These are phyloP conservation scores for Penicillium decumbens DNA, from an alignment of 2,329 filamentous ascomycete genomes.

Conservation along the genomic window DNA sequence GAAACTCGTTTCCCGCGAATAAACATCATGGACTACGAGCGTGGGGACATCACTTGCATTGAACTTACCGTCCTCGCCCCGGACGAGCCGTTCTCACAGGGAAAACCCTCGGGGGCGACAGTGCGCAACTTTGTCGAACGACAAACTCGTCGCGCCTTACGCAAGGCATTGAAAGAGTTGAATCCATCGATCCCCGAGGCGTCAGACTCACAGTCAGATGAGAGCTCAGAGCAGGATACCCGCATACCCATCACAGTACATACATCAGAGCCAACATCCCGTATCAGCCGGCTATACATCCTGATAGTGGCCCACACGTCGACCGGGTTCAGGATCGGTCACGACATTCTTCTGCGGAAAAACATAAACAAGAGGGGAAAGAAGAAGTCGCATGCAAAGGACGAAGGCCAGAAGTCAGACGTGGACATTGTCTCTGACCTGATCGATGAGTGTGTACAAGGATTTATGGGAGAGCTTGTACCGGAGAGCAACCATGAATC, in stretches of 20 bases:
- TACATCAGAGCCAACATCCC: slow-evolving; percentile 42
- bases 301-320: slow-evolving; percentile 52
- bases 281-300: slow-evolving; percentile 49
- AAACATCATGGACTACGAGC: slow-evolving; percentile 26
- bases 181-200: slow-evolving; percentile 14
- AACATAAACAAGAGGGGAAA: slow-evolving; percentile 1
- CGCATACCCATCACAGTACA: slow-evolving; percentile 25
- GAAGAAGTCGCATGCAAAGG: slow-evolving; percentile 1
- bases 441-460: slow-evolving; percentile 42
- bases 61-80: slow-evolving; percentile 40
- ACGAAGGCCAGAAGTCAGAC: neutral
- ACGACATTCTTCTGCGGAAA: slow-evolving; percentile 48
- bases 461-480: slow-evolving; percentile 45
- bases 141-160: slow-evolving; percentile 15
- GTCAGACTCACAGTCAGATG: neutral
- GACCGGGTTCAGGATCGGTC: slow-evolving; percentile 47
- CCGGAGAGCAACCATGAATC: neutral
- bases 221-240: neutral
- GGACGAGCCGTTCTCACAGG: slow-evolving; percentile 16
- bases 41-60: slow-evolving; percentile 33
- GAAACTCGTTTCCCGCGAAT: slow-evolving; percentile 29
- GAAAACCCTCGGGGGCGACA: slow-evolving; percentile 4
- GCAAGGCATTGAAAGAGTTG: slow-evolving; percentile 13
- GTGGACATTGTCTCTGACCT: slow-evolving; percentile 33
- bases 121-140: slow-evolving; percentile 27